Conservation (phyloP, 1,284 basidiomycete species). For the Xerocomus cyaneibrunnescens region DNA sequence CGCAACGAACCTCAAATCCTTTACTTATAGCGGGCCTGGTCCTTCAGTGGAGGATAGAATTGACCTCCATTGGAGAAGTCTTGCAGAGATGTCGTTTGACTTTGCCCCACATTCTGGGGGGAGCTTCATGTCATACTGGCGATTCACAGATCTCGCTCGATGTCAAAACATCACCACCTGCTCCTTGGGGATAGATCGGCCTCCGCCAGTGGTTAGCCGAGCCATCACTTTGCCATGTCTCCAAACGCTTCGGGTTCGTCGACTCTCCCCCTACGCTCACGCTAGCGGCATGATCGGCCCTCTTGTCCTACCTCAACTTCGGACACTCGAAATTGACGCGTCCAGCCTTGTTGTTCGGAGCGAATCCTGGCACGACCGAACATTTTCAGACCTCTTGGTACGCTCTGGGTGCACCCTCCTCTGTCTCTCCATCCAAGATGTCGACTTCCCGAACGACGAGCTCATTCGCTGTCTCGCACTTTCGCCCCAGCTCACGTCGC, state of each 20-base stretch:
- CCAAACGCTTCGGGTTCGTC: slow-evolving; percentile 18
- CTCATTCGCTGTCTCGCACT: slow-evolving; percentile 22
- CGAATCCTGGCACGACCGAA: slow-evolving; percentile 4
- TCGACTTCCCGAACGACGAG: slow-evolving; percentile 22
- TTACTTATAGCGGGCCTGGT: slow-evolving; percentile 14
- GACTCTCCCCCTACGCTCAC: background rate
- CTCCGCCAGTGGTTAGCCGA: background rate
- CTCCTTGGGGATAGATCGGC: slow-evolving; percentile 18
- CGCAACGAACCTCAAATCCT: slow-evolving; percentile 18
- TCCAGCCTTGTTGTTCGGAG: background rate
- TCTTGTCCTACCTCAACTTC: slow-evolving; percentile 18
- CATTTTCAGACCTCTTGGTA: slow-evolving; percentile 20
- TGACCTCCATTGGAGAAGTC: slow-evolving; percentile 11
- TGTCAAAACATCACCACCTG: slow-evolving; percentile 21
- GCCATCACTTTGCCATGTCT: slow-evolving; percentile 14
- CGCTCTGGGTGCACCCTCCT: slow-evolving; percentile 17
- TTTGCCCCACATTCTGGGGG: slow-evolving; percentile 6
- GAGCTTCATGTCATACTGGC: slow-evolving; percentile 2
- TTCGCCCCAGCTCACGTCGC: slow-evolving; percentile 11
- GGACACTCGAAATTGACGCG: slow-evolving; percentile 20
- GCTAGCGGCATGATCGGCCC: slow-evolving; percentile 4
- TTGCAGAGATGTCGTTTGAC: slow-evolving; percentile 15
- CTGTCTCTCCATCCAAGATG: slow-evolving; percentile 18
- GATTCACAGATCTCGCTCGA: slow-evolving; percentile 2
- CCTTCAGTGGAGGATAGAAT: background rate